These are phyloP conservation scores for Lentinula raphanica DNA, from an alignment of 768 basidiomycete genomes.

Conservation along the genomic window DNA sequence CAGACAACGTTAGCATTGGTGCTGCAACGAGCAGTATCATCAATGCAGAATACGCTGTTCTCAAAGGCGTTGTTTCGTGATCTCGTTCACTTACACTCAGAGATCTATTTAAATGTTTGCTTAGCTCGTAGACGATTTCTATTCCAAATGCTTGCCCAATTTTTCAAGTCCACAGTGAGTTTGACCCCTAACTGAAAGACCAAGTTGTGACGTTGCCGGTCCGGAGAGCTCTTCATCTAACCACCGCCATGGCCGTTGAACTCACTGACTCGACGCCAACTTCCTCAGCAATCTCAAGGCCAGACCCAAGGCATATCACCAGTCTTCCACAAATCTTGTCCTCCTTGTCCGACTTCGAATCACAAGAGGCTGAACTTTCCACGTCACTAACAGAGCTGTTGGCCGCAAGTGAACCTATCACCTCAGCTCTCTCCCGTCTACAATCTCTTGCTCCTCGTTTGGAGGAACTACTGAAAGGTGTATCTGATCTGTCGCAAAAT, in stretches of 20 bases:
- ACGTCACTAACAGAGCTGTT: constrained; percentile 67
- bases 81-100: no score
- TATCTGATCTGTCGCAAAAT: constrained; percentile 45
- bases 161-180: no score
- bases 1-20: constrained; percentile 92
- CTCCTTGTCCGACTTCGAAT: constrained; percentile 69
- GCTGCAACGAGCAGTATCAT: constrained; percentile 97
- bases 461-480: constrained; percentile 57
- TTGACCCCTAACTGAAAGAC: no score
- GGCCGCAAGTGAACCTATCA: constrained; percentile 60
- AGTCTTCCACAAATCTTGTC: constrained; percentile 66
- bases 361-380: constrained; percentile 73
- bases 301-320: constrained; percentile 34
- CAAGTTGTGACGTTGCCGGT: no score
- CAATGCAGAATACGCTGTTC: constrained; percentile 92
- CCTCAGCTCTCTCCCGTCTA: constrained; percentile 55
- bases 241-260: background rate
- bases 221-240: no score
- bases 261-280: background rate
- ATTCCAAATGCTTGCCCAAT: no score
- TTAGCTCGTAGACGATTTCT: no score
- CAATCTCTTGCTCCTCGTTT: constrained; percentile 56
- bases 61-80: constrained; percentile 48
- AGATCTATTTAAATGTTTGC: no score
- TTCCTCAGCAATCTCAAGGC: background rate